Evolutionary conservation across 1,284 basidiomycete genomes (phyloP), one percentile per base, ranked within the genome.

Genomic region (Sanghuangporus baumii): DNA sequence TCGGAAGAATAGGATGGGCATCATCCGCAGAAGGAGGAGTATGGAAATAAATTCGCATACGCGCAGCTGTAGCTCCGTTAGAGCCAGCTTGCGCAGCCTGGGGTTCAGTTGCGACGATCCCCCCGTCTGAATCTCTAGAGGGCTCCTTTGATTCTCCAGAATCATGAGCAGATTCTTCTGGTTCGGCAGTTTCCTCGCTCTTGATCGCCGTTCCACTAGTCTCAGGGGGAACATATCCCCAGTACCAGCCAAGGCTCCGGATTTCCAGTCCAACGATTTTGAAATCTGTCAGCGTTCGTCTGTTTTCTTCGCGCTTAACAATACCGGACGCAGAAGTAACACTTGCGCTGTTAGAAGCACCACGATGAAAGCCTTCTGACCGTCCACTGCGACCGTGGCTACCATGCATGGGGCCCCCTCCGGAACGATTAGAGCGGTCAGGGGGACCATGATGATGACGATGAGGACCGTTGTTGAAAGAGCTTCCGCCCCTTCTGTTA

Each of bases 201-300:
- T 37, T 54, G 18, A 36, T 61, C n/a, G 43, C 26, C 48, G 67
- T 66, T 57, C 63, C 55, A 37, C 68, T 67, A 67, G 67, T 61
- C 14, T 69, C 67, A 48, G 66, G 67, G 59, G 65, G 80, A 59
- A 83, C 69, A 60, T 75, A 67, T 66, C 89, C 89, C 90, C 91
- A 92, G 56, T 78, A 79, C 90, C 90, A 93, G 69, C 74, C 76
- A 63, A 92, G 75, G 67, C 86, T 86, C 69, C 77, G 80, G 69
- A 96, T 88, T 73, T 92, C 87, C 69, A 97, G 81, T 26, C 91
- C 94, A 69, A 95, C 81, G 72, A 98, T 94, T 76, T 96, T 92
- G 84, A 97, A 98, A 78, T 97, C 95, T 54, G 94, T 96, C 71
- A 97, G 85, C 40, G 94, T 96, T 65, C 92, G 85, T 69, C 87